Conservation (phyloP, 1,284 basidiomycete genomes). For the Peniophora sp. region DNA sequence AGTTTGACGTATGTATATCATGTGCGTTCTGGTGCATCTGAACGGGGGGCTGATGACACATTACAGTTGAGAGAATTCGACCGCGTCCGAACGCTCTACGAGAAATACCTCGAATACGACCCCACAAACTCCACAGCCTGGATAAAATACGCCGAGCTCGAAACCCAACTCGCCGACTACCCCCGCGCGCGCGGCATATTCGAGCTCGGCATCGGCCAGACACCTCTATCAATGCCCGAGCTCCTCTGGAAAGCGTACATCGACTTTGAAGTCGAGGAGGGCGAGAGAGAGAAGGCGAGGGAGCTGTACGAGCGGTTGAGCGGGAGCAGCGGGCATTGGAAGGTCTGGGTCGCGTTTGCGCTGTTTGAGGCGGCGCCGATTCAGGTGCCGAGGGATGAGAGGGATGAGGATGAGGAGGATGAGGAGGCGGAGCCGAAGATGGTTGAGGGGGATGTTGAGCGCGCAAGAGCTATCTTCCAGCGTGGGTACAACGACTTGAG, state of each 20-base stretch:
- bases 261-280: conserved; percentile 93
- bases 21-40: background rate
- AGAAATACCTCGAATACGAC: conserved; percentile 94
- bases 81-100: conserved; percentile 84
- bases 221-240: conserved; percentile 95
- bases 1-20: conserved; percentile 61
- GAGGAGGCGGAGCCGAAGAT: conserved; percentile 53
- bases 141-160: conserved; percentile 97
- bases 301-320: conserved; percentile 89
- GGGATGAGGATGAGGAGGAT: conserved; percentile 68
- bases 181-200: conserved; percentile 91
- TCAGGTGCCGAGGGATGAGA: conserved; percentile 52
- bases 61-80: conserved; percentile 89
- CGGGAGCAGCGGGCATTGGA: conserved; percentile 86
- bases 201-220: conserved; percentile 89
- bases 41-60: conserved; percentile 3
- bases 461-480: conserved; percentile 76
- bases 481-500: conserved; percentile 85
- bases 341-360: conserved; percentile 83
- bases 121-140: conserved; percentile 86
- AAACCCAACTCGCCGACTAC: conserved; percentile 88
- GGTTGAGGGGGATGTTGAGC: conserved; percentile 59
- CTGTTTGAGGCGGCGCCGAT: conserved; percentile 69
- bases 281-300: conserved; percentile 81
- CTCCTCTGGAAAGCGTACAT: conserved; percentile 97